Conservation (phyloP, 768 basidiomycete genomes). For the Leccinum incarnatum region DNA sequence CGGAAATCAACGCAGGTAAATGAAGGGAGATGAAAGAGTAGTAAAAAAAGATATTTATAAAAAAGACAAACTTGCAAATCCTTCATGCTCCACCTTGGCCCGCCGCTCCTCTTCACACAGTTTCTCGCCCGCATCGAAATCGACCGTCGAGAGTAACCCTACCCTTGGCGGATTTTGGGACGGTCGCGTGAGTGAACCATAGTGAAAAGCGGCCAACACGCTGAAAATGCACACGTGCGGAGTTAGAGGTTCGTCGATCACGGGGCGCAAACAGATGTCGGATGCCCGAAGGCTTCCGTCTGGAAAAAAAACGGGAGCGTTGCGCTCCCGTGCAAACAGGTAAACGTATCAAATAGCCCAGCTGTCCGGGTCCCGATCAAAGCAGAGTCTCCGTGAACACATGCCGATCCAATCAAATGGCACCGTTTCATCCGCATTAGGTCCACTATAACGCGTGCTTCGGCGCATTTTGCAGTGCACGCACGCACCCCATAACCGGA, state of each 20-base stretch:
- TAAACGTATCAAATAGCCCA: neutral
- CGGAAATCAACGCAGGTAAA: neutral
- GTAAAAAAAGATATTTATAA: neutral
- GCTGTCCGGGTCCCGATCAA: conserved; percentile 5
- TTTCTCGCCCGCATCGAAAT: conserved; percentile 45
- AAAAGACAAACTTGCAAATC: conserved; percentile 28
- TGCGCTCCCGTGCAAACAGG: neutral
- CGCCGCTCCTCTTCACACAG: conserved; percentile 35
- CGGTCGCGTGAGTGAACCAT: conserved; percentile 67
- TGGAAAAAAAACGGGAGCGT: conserved; percentile 1
- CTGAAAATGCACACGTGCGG: conserved; percentile 34
- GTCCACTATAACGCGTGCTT: neutral
- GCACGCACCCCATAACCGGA: neutral
- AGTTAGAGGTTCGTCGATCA: neutral
- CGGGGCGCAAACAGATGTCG: conserved; percentile 1
- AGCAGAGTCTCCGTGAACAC: neutral
- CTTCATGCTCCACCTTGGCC: conserved; percentile 30
- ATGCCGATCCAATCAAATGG: neutral
- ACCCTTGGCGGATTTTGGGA: conserved; percentile 66
- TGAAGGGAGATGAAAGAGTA: neutral
- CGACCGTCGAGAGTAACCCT: conserved; percentile 71
- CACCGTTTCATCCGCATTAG: conserved; percentile 3
- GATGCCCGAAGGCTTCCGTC: conserved; percentile 15
- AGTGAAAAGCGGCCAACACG: conserved; percentile 65
- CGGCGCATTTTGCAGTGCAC: neutral